Evolutionary conservation across 1,139 yeast species (phyloP).

Genomic region (Lodderomyces theae): DNA sequence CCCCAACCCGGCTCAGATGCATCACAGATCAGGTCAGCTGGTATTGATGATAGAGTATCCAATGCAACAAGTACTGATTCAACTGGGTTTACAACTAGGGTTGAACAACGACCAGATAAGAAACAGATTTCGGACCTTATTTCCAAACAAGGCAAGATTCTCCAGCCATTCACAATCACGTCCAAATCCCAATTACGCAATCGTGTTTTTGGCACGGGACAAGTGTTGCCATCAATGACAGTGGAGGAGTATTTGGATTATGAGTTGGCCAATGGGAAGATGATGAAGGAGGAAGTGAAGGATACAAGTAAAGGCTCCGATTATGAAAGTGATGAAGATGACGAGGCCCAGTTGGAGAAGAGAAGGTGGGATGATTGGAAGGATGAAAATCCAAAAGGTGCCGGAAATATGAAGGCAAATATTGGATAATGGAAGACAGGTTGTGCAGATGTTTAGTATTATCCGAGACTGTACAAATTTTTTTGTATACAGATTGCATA

Average conservation of each 20-base stretch:
- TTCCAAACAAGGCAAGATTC: slow-evolving; percentile 69
- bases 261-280: slow-evolving; percentile 82
- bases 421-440: slow-evolving; percentile 54
- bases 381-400: slow-evolving; percentile 81
- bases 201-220: slow-evolving; percentile 89
- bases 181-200: slow-evolving; percentile 54
- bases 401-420: slow-evolving; percentile 81
- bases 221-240: slow-evolving; percentile 88
- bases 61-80: slow-evolving; percentile 13
- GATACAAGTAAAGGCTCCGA: slow-evolving; percentile 22
- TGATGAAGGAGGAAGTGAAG: slow-evolving; percentile 51
- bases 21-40: not conserved
- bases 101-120: slow-evolving; percentile 39
- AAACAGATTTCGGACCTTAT: slow-evolving; percentile 37
- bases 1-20: slow-evolving; percentile 19
- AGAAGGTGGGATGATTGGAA: slow-evolving; percentile 93
- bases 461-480: slow-evolving; percentile 3
- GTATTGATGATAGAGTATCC: slow-evolving; percentile 12
- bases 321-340: slow-evolving; percentile 40
- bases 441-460: too few relatives aligned
- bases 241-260: slow-evolving; percentile 89
- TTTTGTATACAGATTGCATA: not conserved
- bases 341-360: slow-evolving; percentile 49
- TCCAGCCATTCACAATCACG: slow-evolving; percentile 82
- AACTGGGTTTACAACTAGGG: slow-evolving; percentile 50